These are phyloP conservation scores for Vanrija humicola DNA, from an alignment of 1,284 basidiomycete species.

Conservation along the genomic window DNA sequence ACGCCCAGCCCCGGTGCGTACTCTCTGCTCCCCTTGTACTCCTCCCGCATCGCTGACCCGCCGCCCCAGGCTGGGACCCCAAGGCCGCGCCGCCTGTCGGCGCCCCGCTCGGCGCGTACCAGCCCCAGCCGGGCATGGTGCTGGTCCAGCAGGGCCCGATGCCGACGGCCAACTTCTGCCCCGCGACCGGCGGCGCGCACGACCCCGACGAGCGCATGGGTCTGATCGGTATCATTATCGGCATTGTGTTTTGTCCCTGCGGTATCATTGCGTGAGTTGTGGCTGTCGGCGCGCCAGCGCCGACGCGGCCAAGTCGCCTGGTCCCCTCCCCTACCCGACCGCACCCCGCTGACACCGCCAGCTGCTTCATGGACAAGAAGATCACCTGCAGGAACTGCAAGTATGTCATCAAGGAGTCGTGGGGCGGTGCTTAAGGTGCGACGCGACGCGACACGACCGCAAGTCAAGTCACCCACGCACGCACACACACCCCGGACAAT, in stretches of 20 bases:
- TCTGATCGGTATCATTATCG: slow-evolving; percentile 2
- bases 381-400: not conserved
- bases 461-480: not conserved
- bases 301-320: too few species aligned
- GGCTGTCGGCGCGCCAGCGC: not conserved
- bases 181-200: slow-evolving; percentile 1
- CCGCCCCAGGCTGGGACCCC: too few species aligned
- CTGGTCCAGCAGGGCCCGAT: not conserved
- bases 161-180: slow-evolving; percentile 4
- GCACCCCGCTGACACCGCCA: not conserved
- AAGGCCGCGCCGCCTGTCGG: too few species aligned
- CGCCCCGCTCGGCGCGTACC: not conserved
- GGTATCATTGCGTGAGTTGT: slow-evolving; percentile 2
- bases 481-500: not conserved
- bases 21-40: too few species aligned
- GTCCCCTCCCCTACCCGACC: too few species aligned
- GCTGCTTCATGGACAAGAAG: slow-evolving; percentile 5
- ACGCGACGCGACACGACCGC: too few species aligned
- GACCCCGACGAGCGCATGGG: not conserved
- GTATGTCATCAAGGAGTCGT: slow-evolving; percentile 1
- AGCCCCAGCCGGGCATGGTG: not conserved
- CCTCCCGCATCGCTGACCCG: too few species aligned
- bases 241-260: slow-evolving; percentile 2
- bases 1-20: too few species aligned
- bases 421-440: not conserved